Evolutionary conservation across 1,284 basidiomycete genomes (phyloP).

Genomic region (Malassezia sp.): DNA sequence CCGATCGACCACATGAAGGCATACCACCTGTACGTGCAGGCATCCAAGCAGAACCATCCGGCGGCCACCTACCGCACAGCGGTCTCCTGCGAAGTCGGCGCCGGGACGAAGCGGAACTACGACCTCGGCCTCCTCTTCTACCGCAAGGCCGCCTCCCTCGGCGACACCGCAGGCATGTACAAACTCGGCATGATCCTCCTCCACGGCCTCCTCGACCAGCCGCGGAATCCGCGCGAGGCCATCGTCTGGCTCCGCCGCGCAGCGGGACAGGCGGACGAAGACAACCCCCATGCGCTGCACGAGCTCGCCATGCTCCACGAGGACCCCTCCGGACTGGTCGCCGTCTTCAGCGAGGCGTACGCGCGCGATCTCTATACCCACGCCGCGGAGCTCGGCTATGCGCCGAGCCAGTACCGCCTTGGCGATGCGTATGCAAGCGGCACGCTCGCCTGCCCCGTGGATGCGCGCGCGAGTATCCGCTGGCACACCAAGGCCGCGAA

Average conservation of each 20-base stretch:
- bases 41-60: slow-evolving; percentile 90
- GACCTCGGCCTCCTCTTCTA: slow-evolving; percentile 86
- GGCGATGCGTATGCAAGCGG: slow-evolving; percentile 94
- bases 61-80: slow-evolving; percentile 92
- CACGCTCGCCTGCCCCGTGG: slow-evolving; percentile 72
- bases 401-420: slow-evolving; percentile 85
- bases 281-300: slow-evolving; percentile 93
- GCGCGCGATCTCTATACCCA: slow-evolving; percentile 80
- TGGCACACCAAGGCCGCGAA: slow-evolving; percentile 98
- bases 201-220: slow-evolving; percentile 71
- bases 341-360: slow-evolving; percentile 61
- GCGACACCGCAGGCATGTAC: slow-evolving; percentile 98
- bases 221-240: slow-evolving; percentile 75
- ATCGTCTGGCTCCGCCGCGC: slow-evolving; percentile 89
- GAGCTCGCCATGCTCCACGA: slow-evolving; percentile 90
- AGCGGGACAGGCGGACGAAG: slow-evolving; percentile 91
- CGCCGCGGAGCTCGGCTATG: slow-evolving; percentile 85
- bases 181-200: slow-evolving; percentile 93
- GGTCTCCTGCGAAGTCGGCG: slow-evolving; percentile 98
- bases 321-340: slow-evolving; percentile 31
- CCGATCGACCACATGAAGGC: slow-evolving; percentile 95
- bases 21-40: slow-evolving; percentile 95
- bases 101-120: slow-evolving; percentile 82
- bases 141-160: slow-evolving; percentile 85
- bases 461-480: slow-evolving; percentile 81